A percentile compares a stretch with the other conserved stretches of the same genome.
phyloP scores from a whole-genome alignment of 1,284 basidiomycete genomes.

The Moniliella sp. region DNA sequence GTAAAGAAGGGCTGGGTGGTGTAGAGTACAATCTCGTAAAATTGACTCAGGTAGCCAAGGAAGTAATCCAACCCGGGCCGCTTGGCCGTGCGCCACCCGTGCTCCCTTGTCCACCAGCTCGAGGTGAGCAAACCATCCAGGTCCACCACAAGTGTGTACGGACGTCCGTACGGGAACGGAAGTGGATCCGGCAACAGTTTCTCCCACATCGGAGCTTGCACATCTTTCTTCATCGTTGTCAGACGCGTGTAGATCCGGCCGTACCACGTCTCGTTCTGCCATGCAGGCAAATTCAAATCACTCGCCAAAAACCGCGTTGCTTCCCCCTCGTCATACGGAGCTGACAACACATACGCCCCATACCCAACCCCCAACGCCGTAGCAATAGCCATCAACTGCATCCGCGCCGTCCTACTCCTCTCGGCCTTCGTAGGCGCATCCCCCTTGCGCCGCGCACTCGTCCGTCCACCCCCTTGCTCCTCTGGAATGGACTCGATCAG shows the following conservation, averaged over 20 bases:
- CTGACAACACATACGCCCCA: too few species aligned
- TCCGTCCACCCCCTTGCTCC: too few species aligned
- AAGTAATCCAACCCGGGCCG: slow-evolving; percentile 94
- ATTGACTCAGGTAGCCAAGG: slow-evolving; percentile 81
- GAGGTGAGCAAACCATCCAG: slow-evolving; percentile 77
- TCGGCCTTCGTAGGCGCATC: too few species aligned
- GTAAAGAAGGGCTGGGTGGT: slow-evolving; percentile 75
- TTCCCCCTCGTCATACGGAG: too few species aligned
- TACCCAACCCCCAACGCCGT: too few species aligned
- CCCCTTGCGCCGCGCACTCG: too few species aligned
- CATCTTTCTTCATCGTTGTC: slow-evolving; percentile 13
- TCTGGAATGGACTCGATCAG: too few species aligned
- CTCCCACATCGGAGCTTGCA: slow-evolving; percentile 51
- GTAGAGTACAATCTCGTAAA: slow-evolving; percentile 92
- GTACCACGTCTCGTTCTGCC: slow-evolving; percentile 9
- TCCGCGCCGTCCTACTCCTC: too few species aligned
- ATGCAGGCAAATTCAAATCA: too few species aligned
- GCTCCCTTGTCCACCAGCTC: slow-evolving; percentile 50
- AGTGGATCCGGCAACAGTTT: slow-evolving; percentile 59
- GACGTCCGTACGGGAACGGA: slow-evolving; percentile 39
- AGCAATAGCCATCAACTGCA: too few species aligned
- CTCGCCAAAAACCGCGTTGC: too few species aligned
- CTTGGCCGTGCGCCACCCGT: slow-evolving; percentile 38
- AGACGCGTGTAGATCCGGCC: slow-evolving; percentile 19
- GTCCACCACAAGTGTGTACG: slow-evolving; percentile 74